Evolutionary conservation across 2,329 filamentous ascomycete species (phyloP).

Genomic region (Hypoxylon sp.): DNA sequence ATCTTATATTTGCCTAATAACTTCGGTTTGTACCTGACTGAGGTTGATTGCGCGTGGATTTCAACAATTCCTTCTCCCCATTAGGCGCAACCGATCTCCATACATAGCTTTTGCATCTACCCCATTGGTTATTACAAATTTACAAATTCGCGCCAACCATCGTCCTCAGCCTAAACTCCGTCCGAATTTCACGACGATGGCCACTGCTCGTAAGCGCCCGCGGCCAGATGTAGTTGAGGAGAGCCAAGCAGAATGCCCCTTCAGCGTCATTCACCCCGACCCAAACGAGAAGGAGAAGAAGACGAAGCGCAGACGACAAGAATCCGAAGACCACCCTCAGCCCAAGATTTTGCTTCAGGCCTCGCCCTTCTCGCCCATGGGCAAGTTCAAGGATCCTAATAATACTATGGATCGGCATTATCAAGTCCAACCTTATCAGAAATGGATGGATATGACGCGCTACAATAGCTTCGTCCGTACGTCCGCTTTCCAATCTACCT

Average conservation of each 20-base stretch:
- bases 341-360: slow-evolving; percentile 64
- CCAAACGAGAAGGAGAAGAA: slow-evolving; percentile 66
- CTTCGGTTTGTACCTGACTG: slow-evolving; percentile 19
- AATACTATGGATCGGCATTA: slow-evolving; percentile 71
- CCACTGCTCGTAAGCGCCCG: slow-evolving; percentile 66
- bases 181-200: slow-evolving; percentile 50
- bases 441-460: slow-evolving; percentile 71
- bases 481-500: slow-evolving; percentile 51
- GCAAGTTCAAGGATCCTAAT: slow-evolving; percentile 67
- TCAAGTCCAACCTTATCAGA: slow-evolving; percentile 66
- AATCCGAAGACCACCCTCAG: slow-evolving; percentile 61
- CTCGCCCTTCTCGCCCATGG: slow-evolving; percentile 68
- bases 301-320: slow-evolving; percentile 62
- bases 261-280: slow-evolving; percentile 63
- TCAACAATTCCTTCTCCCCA: slow-evolving; percentile 22
- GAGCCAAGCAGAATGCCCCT: slow-evolving; percentile 70
- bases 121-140: slow-evolving; percentile 14
- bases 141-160: slow-evolving; percentile 19
- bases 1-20: slow-evolving; percentile 11
- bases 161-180: background rate
- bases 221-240: slow-evolving; percentile 63
- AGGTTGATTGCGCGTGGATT: slow-evolving; percentile 22
- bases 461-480: slow-evolving; percentile 74
- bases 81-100: slow-evolving; percentile 24
- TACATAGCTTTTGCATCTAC: background rate